A percentile compares a stretch with the other conserved stretches of the same genome.
phyloP scores from a whole-genome alignment of 495 filamentous ascomycete genomes.

The Penicillium cataractarum region DNA sequence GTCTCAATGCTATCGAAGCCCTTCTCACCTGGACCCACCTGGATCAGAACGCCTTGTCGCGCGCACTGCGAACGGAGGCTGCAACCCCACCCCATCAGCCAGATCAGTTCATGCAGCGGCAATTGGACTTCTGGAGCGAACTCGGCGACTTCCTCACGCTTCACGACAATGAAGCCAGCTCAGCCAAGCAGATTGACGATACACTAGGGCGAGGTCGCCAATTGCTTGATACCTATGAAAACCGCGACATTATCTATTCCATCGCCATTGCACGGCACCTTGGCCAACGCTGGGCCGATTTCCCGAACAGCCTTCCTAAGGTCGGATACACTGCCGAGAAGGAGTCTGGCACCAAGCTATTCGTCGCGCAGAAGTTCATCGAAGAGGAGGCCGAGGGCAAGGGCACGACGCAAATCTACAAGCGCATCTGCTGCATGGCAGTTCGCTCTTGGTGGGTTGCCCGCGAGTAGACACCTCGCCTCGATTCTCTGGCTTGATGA shows the following conservation, averaged over 20 bases:
- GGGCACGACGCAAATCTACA: conserved; percentile 80
- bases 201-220: conserved; percentile 63
- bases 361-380: conserved; percentile 81
- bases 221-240: conserved; percentile 77
- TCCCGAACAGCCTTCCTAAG: conserved; percentile 59
- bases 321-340: conserved; percentile 67
- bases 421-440: conserved; percentile 75
- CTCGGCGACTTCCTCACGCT: conserved; percentile 73
- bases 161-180: conserved; percentile 62
- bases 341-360: conserved; percentile 71
- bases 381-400: conserved; percentile 69
- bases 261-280: conserved; percentile 78
- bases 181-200: conserved; percentile 63
- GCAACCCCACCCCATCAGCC: conserved; percentile 44
- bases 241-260: conserved; percentile 90
- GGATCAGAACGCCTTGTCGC: conserved; percentile 58
- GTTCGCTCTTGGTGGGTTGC: conserved; percentile 57
- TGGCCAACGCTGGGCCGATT: conserved; percentile 67
- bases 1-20: conserved; percentile 74
- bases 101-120: conserved; percentile 59
- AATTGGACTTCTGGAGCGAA: conserved; percentile 80
- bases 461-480: conserved; percentile 37
- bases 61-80: conserved; percentile 43
- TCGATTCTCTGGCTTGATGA: neutral
- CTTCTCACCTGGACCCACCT: conserved; percentile 71